Evolutionary conservation across 345 rosid species (phyloP), one percentile per base, ranked within the genome.

Genomic region (Toxicodendron radicans): DNA sequence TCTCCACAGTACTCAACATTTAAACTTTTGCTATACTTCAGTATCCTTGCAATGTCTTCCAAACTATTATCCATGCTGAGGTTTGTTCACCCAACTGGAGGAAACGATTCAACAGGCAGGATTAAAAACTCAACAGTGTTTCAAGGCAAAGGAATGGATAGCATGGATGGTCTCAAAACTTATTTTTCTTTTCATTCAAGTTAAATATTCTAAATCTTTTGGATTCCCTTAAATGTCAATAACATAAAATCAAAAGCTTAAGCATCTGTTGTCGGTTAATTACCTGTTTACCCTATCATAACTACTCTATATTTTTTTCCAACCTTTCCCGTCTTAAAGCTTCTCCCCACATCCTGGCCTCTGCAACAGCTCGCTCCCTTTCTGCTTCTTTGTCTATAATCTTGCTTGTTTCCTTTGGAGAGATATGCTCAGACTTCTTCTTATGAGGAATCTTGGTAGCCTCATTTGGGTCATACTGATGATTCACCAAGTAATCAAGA

Each of bases 331-430:
- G 43, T 38, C 43, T 38, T 82, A 83, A 84, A 49, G 66, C 78
- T 75, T 85, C 86, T 30, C 94, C 92, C 94, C 90, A 90, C 72
- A 64, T 54, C 80, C 78, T 88, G n/a, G 94, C 95, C 83, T 86
- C 91, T 8, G 90, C 88, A 30, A 88, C 87, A 10, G 88, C 91
- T 24, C 71, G 80, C 12, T 78, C 87, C 27, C 92, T 74, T 61
- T 84, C 84, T 13, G 73, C 41, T 62, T 83, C 83, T 70, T 41
- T 79, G 58, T 68, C 72, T 64, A 82, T n/a, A 59, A 78, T 65
- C 67, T 59, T 75, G 27, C 69, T 68, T 63, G 76, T 81, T 48
- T 83, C 79, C 10, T 61, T 75, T 3, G 87, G 89, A 54, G 91
- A 80, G 6, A 43, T 70, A 17, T 61, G 67, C 54, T 61, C 68